phyloP scores from a whole-genome alignment of 192 early-diverging fungal species.

The Backusella australiensis region DNA sequence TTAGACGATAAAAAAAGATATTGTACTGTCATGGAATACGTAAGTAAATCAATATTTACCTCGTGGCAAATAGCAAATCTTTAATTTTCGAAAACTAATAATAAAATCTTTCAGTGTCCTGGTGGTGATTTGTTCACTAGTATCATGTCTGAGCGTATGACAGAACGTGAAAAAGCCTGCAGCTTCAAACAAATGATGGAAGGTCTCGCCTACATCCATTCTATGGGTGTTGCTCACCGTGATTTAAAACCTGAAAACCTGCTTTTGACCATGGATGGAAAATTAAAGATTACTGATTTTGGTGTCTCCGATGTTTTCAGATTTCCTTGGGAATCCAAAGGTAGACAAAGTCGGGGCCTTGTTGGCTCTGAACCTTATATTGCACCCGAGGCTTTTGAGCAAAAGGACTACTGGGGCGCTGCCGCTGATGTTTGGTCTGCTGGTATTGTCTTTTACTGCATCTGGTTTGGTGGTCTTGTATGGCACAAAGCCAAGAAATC shows the following conservation, averaged over 20 bases:
- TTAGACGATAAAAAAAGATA: constrained; percentile 87
- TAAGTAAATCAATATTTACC: constrained; percentile 28
- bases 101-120: constrained; percentile 48
- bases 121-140: constrained; percentile 91
- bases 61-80: background rate
- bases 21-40: constrained; percentile 77
- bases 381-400: constrained; percentile 85
- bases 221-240: constrained; percentile 93
- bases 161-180: constrained; percentile 75
- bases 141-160: constrained; percentile 82
- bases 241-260: constrained; percentile 88
- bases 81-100: constrained; percentile 34
- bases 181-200: constrained; percentile 93
- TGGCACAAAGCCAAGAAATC: constrained; percentile 36
- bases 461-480: constrained; percentile 27
- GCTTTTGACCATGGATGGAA: constrained; percentile 74
- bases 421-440: constrained; percentile 93
- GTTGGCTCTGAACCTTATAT: constrained; percentile 97
- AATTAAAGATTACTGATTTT: constrained; percentile 97
- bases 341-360: constrained; percentile 81
- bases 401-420: constrained; percentile 88
- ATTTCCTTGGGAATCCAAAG: constrained; percentile 72
- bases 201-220: constrained; percentile 90
- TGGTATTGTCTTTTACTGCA: constrained; percentile 71
- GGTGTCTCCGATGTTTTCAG: constrained; percentile 96